Conservation (phyloP, 2,329 filamentous ascomycete genomes). For the Bipolaris sorokiniana region DNA sequence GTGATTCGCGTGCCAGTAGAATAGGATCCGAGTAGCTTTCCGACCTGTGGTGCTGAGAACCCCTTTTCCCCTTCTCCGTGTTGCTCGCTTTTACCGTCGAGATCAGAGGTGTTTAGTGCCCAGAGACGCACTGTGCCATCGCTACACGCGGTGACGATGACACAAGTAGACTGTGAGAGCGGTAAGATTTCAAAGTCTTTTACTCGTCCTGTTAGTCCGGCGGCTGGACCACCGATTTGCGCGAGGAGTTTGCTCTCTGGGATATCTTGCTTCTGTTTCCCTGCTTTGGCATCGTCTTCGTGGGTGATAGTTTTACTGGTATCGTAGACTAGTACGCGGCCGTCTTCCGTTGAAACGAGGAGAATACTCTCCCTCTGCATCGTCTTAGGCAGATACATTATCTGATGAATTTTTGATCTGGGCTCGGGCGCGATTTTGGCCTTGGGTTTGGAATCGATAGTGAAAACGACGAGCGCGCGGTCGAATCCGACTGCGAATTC, state of each 20-base stretch:
- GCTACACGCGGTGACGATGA: conserved; percentile 77
- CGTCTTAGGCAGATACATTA: conserved; percentile 67
- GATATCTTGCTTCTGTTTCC: conserved; percentile 54
- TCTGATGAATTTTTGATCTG: conserved; percentile 80
- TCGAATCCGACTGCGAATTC: conserved; percentile 93
- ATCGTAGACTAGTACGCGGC: conserved; percentile 81
- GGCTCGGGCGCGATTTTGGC: conserved; percentile 73
- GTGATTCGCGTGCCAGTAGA: conserved; percentile 89
- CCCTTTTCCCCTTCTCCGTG: conserved; percentile 24
- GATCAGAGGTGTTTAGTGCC: conserved; percentile 56
- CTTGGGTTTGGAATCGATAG: conserved; percentile 82
- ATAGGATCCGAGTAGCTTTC: conserved; percentile 74
- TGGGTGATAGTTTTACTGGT: conserved; percentile 61
- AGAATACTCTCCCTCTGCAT: conserved; percentile 60
- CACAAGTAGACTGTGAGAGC: conserved; percentile 51
- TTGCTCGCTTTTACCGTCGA: conserved; percentile 24
- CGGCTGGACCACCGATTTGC: conserved; percentile 77
- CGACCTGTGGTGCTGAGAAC: conserved; percentile 58
- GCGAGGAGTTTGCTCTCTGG: conserved; percentile 68
- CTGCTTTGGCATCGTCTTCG: conserved; percentile 20
- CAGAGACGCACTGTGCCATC: conserved; percentile 86
- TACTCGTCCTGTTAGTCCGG: conserved; percentile 72
- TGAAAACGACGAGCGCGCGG: conserved; percentile 81
- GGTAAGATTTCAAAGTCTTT: conserved; percentile 83
- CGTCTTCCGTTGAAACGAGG: conserved; percentile 87